Percentiles rank a stretch among this genome's conserved stretches.
Evolutionary conservation across 345 rosid species (phyloP).

Genomic region (Stellera chamaejasme): DNA sequence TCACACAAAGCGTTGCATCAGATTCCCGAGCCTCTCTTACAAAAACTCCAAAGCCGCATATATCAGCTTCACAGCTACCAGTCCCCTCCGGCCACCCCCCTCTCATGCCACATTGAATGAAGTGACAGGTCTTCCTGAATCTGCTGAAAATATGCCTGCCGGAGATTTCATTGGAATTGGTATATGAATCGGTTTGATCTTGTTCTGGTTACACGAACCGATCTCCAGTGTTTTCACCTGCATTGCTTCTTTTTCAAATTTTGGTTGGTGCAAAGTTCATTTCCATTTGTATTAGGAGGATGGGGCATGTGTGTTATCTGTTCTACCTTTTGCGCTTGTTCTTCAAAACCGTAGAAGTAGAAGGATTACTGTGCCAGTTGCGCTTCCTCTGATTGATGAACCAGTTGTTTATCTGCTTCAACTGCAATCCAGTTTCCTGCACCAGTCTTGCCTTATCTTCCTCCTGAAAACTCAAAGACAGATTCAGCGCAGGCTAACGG

Average conservation of each 20-base stretch:
- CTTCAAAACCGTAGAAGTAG: conserved; percentile 69
- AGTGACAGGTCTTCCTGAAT: conserved; percentile 10
- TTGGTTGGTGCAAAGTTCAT: conserved; percentile 38
- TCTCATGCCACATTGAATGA: conserved; percentile 6
- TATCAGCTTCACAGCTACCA: neutral
- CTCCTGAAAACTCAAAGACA: conserved; percentile 43
- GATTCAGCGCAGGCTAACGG: neutral
- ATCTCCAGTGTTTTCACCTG: conserved; percentile 77
- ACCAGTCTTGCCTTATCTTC: conserved; percentile 97
- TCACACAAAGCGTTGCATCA: conserved; percentile 8
- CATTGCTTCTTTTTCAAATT: conserved; percentile 60
- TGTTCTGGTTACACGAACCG: conserved; percentile 39
- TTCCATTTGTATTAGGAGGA: neutral
- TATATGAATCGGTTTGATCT: conserved; percentile 1
- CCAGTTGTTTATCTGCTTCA: conserved; percentile 99
- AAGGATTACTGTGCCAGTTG: conserved; percentile 95
- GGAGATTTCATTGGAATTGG: conserved; percentile 6
- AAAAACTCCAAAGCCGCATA: conserved; percentile 12
- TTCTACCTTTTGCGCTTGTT: conserved; percentile 88
- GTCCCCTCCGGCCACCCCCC: conserved; percentile 9
- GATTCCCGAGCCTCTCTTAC: neutral
- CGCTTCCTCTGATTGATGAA: conserved; percentile 97
- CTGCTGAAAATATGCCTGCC: conserved; percentile 11
- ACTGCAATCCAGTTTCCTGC: conserved; percentile 91
- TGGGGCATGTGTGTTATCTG: neutral